These are phyloP conservation scores for Albizia julibrissin DNA, from an alignment of 306 rosid genomes.

Conservation along the genomic window DNA sequence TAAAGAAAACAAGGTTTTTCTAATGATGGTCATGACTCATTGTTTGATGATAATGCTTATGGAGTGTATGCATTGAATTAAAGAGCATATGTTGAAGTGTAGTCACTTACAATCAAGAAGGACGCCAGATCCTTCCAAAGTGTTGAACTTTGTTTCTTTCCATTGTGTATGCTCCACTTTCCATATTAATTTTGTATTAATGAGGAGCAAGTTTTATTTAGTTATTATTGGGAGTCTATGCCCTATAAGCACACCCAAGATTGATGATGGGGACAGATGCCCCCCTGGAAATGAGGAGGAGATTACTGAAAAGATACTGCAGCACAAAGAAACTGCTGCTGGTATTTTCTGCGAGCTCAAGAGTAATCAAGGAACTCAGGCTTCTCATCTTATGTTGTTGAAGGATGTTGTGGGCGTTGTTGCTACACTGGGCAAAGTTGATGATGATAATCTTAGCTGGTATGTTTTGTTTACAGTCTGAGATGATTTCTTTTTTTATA, in stretches of 20 bases:
- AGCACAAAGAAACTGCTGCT: slow-evolving; percentile 72
- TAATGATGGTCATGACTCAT: slow-evolving; percentile 5
- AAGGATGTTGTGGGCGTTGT: slow-evolving; percentile 83
- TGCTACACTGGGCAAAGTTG: slow-evolving; percentile 68
- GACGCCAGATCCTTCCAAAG: slow-evolving; percentile 24
- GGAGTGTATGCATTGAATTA: slow-evolving; percentile 1
- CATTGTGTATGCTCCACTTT: not conserved
- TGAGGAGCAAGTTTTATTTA: slow-evolving; percentile 35
- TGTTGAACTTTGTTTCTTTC: slow-evolving; percentile 3
- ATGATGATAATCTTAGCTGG: slow-evolving; percentile 76
- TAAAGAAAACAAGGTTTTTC: slow-evolving; percentile 7
- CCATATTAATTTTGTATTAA: slow-evolving; percentile 23
- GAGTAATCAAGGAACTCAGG: slow-evolving; percentile 54
- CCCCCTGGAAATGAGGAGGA: slow-evolving; percentile 52
- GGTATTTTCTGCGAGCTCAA: slow-evolving; percentile 63
- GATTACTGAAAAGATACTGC: slow-evolving; percentile 56
- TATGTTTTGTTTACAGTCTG: slow-evolving; percentile 20
- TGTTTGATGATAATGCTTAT: slow-evolving; percentile 13
- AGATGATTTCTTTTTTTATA: not conserved
- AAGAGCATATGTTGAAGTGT: slow-evolving; percentile 12
- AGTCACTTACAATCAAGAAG: not conserved
- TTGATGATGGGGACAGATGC: slow-evolving; percentile 40
- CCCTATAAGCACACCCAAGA: slow-evolving; percentile 44
- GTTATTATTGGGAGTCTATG: slow-evolving; percentile 54
- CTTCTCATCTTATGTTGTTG: slow-evolving; percentile 43